These are phyloP conservation scores for Lyophyllum atratum DNA, from an alignment of 768 basidiomycete species.

Conservation along the genomic window DNA sequence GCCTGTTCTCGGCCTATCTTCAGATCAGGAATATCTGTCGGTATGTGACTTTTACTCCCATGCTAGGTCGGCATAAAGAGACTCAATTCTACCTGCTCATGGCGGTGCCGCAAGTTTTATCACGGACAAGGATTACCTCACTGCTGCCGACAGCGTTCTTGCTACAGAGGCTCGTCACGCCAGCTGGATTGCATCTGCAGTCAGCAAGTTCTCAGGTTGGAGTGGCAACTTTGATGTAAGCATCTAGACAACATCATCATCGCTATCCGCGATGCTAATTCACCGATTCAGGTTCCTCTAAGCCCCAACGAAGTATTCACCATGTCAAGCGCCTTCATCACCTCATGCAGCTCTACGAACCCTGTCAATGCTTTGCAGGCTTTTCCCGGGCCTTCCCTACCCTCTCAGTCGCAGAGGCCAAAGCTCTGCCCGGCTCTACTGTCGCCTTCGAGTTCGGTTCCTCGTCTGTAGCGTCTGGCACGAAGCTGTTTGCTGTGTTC, in stretches of 20 bases:
- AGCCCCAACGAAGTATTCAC: constrained; percentile 33
- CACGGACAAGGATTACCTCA: constrained; percentile 36
- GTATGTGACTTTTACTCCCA: too few relatives aligned
- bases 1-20: too few relatives aligned
- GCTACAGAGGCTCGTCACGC: constrained; percentile 62
- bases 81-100: constrained; percentile 59
- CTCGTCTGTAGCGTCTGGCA: constrained; percentile 9
- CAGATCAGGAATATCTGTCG: too few relatives aligned
- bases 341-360: constrained; percentile 54
- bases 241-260: neutral
- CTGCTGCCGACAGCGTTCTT: constrained; percentile 58
- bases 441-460: constrained; percentile 13
- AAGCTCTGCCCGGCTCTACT: constrained; percentile 25
- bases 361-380: constrained; percentile 49
- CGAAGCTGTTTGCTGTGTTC: constrained; percentile 38
- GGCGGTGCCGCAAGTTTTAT: constrained; percentile 49
- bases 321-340: constrained; percentile 48
- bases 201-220: constrained; percentile 47
- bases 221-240: constrained; percentile 50
- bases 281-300: constrained; percentile 29
- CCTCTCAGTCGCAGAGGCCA: constrained; percentile 31
- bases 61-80: too few relatives aligned
- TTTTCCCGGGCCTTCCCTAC: too few relatives aligned
- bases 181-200: constrained; percentile 50
- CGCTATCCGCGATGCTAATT: neutral